Evolutionary conservation across 2,329 filamentous ascomycete species (phyloP).

Genomic region (Phaeomoniella chlamydospora): DNA sequence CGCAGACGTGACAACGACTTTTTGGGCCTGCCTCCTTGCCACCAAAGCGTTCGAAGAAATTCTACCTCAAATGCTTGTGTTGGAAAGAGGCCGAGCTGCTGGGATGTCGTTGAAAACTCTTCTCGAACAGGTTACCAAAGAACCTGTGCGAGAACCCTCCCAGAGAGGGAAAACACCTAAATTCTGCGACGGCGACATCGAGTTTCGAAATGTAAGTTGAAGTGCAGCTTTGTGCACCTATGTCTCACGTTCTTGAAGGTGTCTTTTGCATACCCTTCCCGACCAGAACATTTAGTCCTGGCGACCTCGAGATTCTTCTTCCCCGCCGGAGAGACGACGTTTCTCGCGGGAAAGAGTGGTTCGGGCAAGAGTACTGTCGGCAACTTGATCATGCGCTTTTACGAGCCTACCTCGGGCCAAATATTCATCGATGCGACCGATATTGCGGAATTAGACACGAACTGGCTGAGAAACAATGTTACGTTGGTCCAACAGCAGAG

Average conservation of each 20-base stretch:
- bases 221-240: slow-evolving; percentile 3
- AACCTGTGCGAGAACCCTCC: slow-evolving; percentile 11
- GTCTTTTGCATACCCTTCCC: slow-evolving; percentile 69
- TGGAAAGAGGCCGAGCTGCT: slow-evolving; percentile 68
- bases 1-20: slow-evolving; percentile 64
- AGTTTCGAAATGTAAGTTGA: slow-evolving; percentile 49
- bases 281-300: slow-evolving; percentile 46
- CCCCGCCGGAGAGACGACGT: slow-evolving; percentile 56
- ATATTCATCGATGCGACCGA: slow-evolving; percentile 55
- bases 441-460: slow-evolving; percentile 45
- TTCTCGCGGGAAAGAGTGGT: slow-evolving; percentile 73
- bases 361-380: slow-evolving; percentile 86
- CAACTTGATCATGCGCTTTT: slow-evolving; percentile 66
- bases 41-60: slow-evolving; percentile 62
- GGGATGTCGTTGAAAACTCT: slow-evolving; percentile 45
- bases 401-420: slow-evolving; percentile 48
- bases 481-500: slow-evolving; percentile 73
- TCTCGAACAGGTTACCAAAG: slow-evolving; percentile 14
- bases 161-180: slow-evolving; percentile 14
- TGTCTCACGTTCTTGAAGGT: slow-evolving; percentile 34
- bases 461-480: slow-evolving; percentile 65
- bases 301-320: slow-evolving; percentile 53
- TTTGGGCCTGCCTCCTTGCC: slow-evolving; percentile 67
- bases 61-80: slow-evolving; percentile 59
- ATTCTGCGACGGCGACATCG: slow-evolving; percentile 50